Base-by-base conservation (phyloP, 345 rosid genomes). In the Salix exigua region DNA sequence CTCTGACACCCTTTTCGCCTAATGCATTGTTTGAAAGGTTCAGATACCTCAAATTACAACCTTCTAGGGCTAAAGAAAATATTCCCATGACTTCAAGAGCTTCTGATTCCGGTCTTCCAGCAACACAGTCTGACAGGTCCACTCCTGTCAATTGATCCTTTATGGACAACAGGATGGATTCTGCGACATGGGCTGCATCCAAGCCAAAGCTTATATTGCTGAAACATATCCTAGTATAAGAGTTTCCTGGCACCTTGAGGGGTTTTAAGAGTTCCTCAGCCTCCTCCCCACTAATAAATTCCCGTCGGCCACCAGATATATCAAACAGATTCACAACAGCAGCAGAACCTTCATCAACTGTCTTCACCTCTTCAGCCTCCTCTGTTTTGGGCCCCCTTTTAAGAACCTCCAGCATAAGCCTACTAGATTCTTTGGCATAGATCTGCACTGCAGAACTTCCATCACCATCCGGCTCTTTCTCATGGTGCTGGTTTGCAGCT, bases 401-500 rank as follows among this genome's bases (percentile, higher is more conserved):
- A 35, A 95, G 96, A 78, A 85, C 88, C 80, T 95, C 94, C 83
- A 95, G 77, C 81, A 95, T 85, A 63, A 88, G 94, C 82, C 91
- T 93, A 82, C 97, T 95, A 77, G 97, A 93, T 75, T 95, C 93
- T 82, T 85, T 91, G 55, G 99, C 97, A 84, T 95, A 95, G 74
- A 93, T 92, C 90, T 93, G 97, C 40, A 95, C 96, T 63, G 99
- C 97, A 62, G 93, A 90, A 79, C 93, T 86, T 58, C 99, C 97
- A 83, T 93, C 97, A 71, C 97, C 99, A 72, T 95, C 99, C 40
- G 96, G 99, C 71, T 95, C 94, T 71, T 87, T 90, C 80, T 90
- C 97, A 76, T 89, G 89, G 81, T 90, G 97, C 71, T 86, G 90
- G 78, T 86, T 83, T 16, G 97, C 93, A 23, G 84, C 79, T 50